A percentile compares a stretch with the other conserved stretches of the same genome.
Conservation (phyloP, 2,329 filamentous ascomycete genomes). For the Coniochaeta sp. region DNA sequence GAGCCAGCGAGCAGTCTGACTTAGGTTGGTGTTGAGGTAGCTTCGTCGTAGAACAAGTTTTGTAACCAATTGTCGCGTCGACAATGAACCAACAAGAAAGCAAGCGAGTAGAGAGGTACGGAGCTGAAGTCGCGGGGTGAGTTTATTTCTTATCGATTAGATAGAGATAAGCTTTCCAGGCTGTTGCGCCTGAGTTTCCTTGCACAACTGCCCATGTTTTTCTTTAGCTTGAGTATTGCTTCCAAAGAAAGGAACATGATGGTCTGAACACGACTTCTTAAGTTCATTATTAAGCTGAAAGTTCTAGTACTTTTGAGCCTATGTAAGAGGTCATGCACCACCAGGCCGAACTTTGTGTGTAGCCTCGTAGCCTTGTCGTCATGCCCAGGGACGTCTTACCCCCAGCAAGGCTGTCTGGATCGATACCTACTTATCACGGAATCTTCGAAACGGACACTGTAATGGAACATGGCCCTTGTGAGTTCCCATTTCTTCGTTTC, state of each 20-base stretch:
- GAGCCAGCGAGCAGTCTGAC: background rate
- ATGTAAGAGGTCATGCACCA: background rate
- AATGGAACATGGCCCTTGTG: background rate
- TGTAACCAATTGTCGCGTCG: background rate
- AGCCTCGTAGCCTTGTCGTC: background rate
- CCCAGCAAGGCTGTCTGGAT: background rate
- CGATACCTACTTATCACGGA: background rate
- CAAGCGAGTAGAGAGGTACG: background rate
- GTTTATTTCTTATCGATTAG: background rate
- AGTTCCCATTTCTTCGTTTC: no score
- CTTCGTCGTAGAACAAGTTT: background rate
- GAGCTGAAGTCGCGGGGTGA: background rate
- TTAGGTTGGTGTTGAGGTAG: background rate
- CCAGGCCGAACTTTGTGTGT: background rate
- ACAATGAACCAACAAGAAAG: background rate
- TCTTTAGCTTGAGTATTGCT: no score
- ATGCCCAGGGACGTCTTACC: background rate
- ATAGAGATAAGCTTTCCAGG: background rate
- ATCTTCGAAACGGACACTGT: no score
- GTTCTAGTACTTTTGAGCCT: no score
- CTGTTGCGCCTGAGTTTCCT: background rate
- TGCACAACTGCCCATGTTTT: no score
- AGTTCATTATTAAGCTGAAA: no score
- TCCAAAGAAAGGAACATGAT: no score
- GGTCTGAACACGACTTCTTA: no score